Evolutionary conservation across 176 grass and related monocot genomes (phyloP), one percentile per base, ranked within the genome.

Genomic region (Eleusine indica): DNA sequence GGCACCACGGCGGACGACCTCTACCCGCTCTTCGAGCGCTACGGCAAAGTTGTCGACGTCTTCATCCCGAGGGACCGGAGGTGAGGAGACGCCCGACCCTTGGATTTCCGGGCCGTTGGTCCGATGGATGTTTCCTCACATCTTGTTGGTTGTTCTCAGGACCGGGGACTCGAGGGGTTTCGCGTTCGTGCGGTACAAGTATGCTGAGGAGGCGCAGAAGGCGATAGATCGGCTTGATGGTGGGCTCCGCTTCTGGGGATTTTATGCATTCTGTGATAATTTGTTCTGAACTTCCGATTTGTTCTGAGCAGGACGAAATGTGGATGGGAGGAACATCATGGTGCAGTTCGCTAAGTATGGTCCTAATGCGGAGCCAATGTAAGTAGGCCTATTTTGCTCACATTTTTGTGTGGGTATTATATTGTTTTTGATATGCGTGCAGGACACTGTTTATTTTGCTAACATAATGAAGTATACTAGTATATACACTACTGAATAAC

Each of bases 261-360:
- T 61, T 61, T 14, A 44, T 21, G 53, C 16, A 43, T 29, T 7
- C 71, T 39, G 47, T 66, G 7, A 56, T 10, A 16, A 32, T 48
- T 78, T 37, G 16, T 0, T 4, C 38, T 78, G 29, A 38, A 14
- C 11, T 51, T 66, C 9, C 1, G 12, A 5, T 47, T 40, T 37
- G 3, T 39, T 80, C 15, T 76, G 9, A 40, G 73, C 58, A 98
- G 96, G 96, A 19, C 83, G 89, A 65, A 93, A 88, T 74, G 96
- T 98, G 30, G 96, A 98, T 86, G 96, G 96, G 69, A 94, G 96
- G 73, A 92, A 92, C 84, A 98, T 98, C 40, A 98, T 98, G 96
- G 96, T 98, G 75, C 96, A 98, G 73, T 98, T 98, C 93, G 96
- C 96, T 14, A 98, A 98, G 82, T 98, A 98, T 52, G 96, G 96